phyloP scores from a whole-genome alignment of 2,329 filamentous ascomycete genomes.

The Aspergillus alliaceus region DNA sequence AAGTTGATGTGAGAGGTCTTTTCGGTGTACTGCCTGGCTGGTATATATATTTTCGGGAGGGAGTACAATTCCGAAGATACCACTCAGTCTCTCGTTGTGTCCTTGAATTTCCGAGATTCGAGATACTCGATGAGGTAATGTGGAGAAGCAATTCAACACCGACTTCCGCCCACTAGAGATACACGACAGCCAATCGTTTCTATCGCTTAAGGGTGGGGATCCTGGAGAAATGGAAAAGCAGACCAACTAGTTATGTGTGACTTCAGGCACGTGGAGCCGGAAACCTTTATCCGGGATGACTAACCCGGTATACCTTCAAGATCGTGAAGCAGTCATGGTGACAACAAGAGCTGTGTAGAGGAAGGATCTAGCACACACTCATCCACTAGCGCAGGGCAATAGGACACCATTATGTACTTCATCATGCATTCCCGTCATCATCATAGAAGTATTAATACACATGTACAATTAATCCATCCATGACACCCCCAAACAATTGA shows the following conservation, averaged over 20 bases:
- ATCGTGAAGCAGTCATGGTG: too few species aligned
- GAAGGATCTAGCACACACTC: too few species aligned
- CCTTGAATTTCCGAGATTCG: not conserved
- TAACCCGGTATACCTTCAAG: not conserved
- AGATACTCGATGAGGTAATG: not conserved
- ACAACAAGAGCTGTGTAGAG: not conserved
- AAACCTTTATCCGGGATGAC: not conserved
- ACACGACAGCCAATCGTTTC: not conserved
- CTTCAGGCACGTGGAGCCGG: not conserved
- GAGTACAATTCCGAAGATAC: not conserved
- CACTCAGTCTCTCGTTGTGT: not conserved
- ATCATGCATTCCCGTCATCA: not conserved
- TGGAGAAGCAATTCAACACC: not conserved
- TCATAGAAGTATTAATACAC: slow-evolving; percentile 4
- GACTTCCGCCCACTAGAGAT: not conserved
- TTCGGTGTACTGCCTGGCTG: not conserved
- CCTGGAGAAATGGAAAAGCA: not conserved
- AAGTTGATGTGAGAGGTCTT: not conserved
- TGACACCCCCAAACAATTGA: not conserved
- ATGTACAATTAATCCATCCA: slow-evolving; percentile 1
- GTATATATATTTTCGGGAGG: not conserved
- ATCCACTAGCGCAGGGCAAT: too few species aligned
- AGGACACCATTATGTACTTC: slow-evolving; percentile 1
- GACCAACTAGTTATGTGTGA: not conserved
- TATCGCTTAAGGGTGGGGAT: not conserved